Conservation (phyloP, 371 early-diverging fungal species). For the Lichtheimia corymbifera region DNA sequence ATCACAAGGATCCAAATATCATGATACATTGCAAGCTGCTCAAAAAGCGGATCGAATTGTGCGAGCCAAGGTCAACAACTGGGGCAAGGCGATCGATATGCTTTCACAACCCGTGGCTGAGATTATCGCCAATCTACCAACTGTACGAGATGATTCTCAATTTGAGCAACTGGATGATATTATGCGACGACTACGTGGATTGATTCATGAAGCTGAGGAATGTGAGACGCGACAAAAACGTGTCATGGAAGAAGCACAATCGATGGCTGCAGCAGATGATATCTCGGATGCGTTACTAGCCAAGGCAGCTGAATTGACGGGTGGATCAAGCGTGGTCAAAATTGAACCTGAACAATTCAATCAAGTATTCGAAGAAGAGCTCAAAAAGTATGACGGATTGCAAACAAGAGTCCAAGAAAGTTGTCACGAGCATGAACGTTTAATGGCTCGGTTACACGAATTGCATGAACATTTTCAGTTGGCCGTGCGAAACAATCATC, state of each 20-base stretch:
- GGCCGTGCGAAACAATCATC: constrained; percentile 39
- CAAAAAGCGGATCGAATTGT: constrained; percentile 70
- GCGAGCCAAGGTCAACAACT: constrained; percentile 60
- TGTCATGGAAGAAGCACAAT: constrained; percentile 57
- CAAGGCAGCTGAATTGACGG: constrained; percentile 45
- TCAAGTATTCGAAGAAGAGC: constrained; percentile 59
- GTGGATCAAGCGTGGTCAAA: constrained; percentile 61
- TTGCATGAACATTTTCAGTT: constrained; percentile 64
- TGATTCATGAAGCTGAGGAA: constrained; percentile 22
- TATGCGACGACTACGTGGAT: constrained; percentile 11
- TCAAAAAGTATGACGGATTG: constrained; percentile 68
- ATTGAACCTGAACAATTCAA: constrained; percentile 76
- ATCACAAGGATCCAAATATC: constrained; percentile 59
- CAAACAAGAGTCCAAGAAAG: constrained; percentile 46
- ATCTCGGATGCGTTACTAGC: constrained; percentile 49
- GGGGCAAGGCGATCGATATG: constrained; percentile 65
- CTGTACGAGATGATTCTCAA: constrained; percentile 18
- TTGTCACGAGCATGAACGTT: constrained; percentile 56
- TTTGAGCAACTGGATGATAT: constrained; percentile 8
- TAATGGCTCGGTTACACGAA: constrained; percentile 53
- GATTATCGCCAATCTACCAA: constrained; percentile 23
- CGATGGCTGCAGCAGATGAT: constrained; percentile 68
- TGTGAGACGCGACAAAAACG: constrained; percentile 48
- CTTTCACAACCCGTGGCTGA: constrained; percentile 42
- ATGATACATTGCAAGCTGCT: constrained; percentile 68